Evolutionary conservation across 768 basidiomycete genomes (phyloP).

Genomic region (Leucocoprinus leucothites): DNA sequence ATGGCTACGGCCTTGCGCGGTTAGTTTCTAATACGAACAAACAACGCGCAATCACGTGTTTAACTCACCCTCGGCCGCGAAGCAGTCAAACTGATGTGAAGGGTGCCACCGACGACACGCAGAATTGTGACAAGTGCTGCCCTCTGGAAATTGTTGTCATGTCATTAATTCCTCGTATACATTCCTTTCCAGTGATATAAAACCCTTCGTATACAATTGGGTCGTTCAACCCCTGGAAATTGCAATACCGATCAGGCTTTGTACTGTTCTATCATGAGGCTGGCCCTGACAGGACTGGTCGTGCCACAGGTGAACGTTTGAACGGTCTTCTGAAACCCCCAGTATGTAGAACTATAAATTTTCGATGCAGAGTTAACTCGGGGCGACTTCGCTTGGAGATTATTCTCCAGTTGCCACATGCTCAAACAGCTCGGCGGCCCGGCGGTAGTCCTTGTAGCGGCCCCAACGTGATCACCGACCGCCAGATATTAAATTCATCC

Average conservation of each 20-base stretch:
- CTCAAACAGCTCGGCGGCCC: neutral
- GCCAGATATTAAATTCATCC: slow-evolving; percentile 4
- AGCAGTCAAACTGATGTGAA: neutral
- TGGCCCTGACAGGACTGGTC: too few relatives aligned
- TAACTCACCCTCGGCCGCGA: neutral
- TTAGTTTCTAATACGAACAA: slow-evolving; percentile 49
- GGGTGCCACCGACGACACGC: neutral
- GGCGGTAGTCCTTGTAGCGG: neutral
- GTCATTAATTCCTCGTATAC: neutral
- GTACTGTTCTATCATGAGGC: too few relatives aligned
- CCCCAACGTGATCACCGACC: slow-evolving; percentile 5
- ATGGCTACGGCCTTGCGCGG: slow-evolving; percentile 29
- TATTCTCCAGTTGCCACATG: neutral
- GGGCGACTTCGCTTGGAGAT: neutral
- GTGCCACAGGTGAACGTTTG: too few relatives aligned
- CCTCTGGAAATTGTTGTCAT: too few relatives aligned
- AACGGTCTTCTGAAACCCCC: neutral
- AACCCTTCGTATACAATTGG: neutral
- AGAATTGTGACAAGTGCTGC: neutral
- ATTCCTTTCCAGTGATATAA: neutral
- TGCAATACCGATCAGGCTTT: neutral
- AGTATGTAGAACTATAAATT: neutral
- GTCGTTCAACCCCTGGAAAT: neutral
- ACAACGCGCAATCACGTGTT: slow-evolving; percentile 48
- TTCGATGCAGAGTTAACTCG: neutral